Evolutionary conservation across 352 stramenopile species (phyloP), one percentile per base, ranked within the genome.

Genomic region (Peronospora destructor): DNA sequence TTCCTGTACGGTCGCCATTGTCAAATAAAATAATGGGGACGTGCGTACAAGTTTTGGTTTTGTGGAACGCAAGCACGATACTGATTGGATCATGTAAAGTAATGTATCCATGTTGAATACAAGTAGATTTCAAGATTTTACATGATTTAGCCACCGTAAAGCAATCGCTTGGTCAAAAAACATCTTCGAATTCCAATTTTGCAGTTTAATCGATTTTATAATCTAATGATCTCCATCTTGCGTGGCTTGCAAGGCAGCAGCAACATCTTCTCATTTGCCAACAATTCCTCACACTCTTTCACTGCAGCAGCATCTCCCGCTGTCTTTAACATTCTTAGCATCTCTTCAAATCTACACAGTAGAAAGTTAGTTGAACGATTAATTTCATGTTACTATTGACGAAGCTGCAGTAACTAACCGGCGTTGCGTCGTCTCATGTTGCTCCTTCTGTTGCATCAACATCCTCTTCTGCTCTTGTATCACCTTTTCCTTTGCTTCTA

Each of bases 181-280:
- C 32, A 11, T 36, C 4, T 36, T 7, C 11, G 1, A 35, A 6
- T 9, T 35, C 4, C 0, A 25, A 16, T 9, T n/a, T n/a, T 47
- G 13, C 25, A 47, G 6, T 1, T 36, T 37, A 10, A 17, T 19
- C 25, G 14, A 5, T 44, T n/a, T n/a, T 69, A 79, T 54, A 79
- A 49, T 14, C 55, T 53, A 17, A 76, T 64, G 42, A 79, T 65
- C 34, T 76, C 69, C 51, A 66, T 57, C 40, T 76, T 71, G 33
- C 66, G 64, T 25, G 45, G 38, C 0, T 63, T 52, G 8, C 21
- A 16, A 1, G 56, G n/a, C 29, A 65, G 16, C 41, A 73, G 46
- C 25, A 36, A 26, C 25, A 35, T 33, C 12, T 63, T 69, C 45
- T 76, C 53, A 0, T 29, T 45, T 4, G 45, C 25, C 19, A 76